Evolutionary conservation across 305 asterid species (phyloP).

Genomic region (Solanum aculeatissimum): DNA sequence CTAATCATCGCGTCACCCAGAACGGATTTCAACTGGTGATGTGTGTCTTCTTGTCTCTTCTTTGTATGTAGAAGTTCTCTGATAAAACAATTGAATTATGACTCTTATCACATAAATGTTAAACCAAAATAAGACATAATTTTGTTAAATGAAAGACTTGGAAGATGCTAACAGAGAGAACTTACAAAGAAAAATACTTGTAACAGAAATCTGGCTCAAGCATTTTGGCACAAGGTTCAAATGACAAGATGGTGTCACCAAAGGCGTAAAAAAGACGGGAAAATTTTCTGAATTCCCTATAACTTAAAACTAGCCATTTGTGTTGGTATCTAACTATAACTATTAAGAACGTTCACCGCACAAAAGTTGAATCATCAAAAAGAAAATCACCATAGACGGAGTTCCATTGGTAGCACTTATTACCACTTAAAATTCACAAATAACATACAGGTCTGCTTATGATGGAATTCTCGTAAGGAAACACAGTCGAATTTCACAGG

Average conservation of each 20-base stretch:
- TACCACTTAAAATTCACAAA: background rate
- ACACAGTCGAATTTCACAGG: background rate
- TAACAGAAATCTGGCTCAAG: background rate
- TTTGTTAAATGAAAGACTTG: background rate
- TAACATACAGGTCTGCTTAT: background rate
- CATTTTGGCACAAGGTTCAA: background rate
- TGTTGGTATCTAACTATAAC: background rate
- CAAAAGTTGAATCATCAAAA: background rate
- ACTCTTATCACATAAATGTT: background rate
- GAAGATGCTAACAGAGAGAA: background rate
- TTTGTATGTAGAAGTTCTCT: conserved; percentile 69
- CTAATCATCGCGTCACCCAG: conserved; percentile 46
- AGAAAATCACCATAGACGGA: background rate
- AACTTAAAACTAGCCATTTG: background rate
- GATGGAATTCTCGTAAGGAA: background rate
- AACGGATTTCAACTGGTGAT: conserved; percentile 35
- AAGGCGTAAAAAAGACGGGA: background rate
- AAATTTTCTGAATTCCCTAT: background rate
- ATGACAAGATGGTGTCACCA: background rate
- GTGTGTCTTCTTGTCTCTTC: conserved; percentile 54
- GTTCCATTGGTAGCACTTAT: background rate
- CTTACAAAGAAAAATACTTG: background rate
- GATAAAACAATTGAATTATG: background rate
- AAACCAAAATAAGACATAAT: background rate
- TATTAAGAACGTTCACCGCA: background rate